Base-by-base conservation (phyloP, 306 rosid species). In the Corylus heterophylla region DNA sequence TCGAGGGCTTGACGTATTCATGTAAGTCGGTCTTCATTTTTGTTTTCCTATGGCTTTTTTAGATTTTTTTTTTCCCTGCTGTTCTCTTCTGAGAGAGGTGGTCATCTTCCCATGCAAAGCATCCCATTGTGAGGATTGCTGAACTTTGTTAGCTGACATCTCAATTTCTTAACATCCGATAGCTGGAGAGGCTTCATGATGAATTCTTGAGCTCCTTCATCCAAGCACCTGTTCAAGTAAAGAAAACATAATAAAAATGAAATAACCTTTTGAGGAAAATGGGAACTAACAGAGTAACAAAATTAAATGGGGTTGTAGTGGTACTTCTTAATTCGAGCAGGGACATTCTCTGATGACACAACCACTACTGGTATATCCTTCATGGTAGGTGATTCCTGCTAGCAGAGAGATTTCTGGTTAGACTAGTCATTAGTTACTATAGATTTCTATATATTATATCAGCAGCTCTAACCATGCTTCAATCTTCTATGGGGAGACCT, bases 121-220 rank as follows among this genome's bases (percentile, higher is more conserved):
- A 52, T 52, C 72, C 71, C 75, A 11, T 82, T 37, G n/a, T 12
- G 50, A 69, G 76, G 80, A 56, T 27, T 76, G 77, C 68, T 75
- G 2, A 63, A 50, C 75, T 55, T 67, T 4, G 45, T 14, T n/a
- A 82, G 47, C 59, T 73, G 71, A 55, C 79, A 47, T 58, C 54
- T 67, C 50, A 82, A 48, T 31, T 69, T 74, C 18, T 48, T 77
- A 4, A 82, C 76, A 27, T 78, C 85, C 11, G 85, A 77, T 17
- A 54, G 82, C 37, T 48, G 58, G 29, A 82, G 82, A 78, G 85
- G 85, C 79, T 82, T 82, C 66, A 77, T 22, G 71, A 73, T 63
- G 79, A 82, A 82, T 74, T 82, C 82, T 25, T 78, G 54, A 42
- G 85, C 85, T 54, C 85, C 85, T 77, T 66, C 82, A 77, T 82